These are phyloP conservation scores for Fraxinus ornus DNA, from an alignment of 305 asterid species.

Conservation along the genomic window DNA sequence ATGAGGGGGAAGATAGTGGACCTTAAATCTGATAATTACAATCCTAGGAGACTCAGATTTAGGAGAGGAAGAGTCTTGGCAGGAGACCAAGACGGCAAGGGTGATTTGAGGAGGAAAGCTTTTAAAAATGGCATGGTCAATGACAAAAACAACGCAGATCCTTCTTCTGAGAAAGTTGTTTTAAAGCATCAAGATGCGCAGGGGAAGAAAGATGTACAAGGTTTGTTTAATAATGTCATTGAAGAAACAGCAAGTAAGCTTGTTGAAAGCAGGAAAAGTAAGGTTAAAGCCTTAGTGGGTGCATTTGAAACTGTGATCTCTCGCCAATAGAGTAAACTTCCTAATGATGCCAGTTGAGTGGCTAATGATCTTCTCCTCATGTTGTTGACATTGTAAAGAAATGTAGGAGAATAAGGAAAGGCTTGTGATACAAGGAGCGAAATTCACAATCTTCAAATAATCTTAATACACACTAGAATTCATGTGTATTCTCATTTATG, in stretches of 20 bases:
- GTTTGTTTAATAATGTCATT: constrained; percentile 72
- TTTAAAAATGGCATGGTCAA: constrained; percentile 38
- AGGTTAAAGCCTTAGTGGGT: constrained; percentile 91
- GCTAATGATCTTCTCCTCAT: constrained; percentile 2
- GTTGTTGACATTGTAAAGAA: constrained; percentile 19
- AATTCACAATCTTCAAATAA: constrained; percentile 14
- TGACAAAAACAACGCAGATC: constrained; percentile 23
- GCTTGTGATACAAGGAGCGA: constrained; percentile 28
- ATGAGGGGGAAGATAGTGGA: constrained; percentile 71
- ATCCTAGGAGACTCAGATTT: constrained; percentile 63
- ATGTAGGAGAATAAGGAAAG: constrained; percentile 5
- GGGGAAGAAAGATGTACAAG: constrained; percentile 78
- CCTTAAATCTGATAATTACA: constrained; percentile 48
- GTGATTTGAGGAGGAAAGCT: constrained; percentile 38
- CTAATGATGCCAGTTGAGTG: constrained; percentile 42
- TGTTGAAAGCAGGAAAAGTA: constrained; percentile 77
- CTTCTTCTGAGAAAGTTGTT: constrained; percentile 41
- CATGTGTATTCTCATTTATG: constrained; percentile 21
- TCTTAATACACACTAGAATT: constrained; percentile 19
- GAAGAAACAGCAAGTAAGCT: constrained; percentile 95
- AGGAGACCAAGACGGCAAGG: constrained; percentile 39
- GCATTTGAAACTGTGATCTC: constrained; percentile 92
- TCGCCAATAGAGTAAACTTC: constrained; percentile 65
- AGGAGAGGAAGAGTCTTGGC: constrained; percentile 45
- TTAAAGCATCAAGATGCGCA: constrained; percentile 71